phyloP scores from a whole-genome alignment of 495 filamentous ascomycete species.

The Penicillium parvum region DNA sequence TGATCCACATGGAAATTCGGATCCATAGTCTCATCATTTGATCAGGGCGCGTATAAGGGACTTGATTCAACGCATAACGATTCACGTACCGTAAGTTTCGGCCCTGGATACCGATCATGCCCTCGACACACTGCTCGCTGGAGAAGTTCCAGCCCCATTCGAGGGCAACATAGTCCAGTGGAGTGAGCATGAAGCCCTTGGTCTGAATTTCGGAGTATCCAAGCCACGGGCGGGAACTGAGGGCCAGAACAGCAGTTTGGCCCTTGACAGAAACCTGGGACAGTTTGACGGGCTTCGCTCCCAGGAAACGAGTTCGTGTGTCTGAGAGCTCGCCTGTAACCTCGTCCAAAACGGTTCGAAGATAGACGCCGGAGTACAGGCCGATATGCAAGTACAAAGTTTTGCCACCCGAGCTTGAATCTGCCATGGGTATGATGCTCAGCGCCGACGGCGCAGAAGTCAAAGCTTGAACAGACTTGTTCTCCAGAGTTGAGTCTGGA shows the following conservation, averaged over 20 bases:
- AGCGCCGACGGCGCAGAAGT: slow-evolving; percentile 85
- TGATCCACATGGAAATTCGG: slow-evolving; percentile 53
- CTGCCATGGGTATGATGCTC: slow-evolving; percentile 91
- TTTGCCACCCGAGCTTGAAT: slow-evolving; percentile 72
- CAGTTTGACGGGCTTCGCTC: slow-evolving; percentile 79
- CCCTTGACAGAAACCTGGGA: slow-evolving; percentile 82
- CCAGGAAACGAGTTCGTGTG: slow-evolving; percentile 89
- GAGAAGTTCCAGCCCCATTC: slow-evolving; percentile 96
- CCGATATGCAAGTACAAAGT: slow-evolving; percentile 94
- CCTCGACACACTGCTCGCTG: slow-evolving; percentile 86
- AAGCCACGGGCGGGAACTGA: slow-evolving; percentile 89
- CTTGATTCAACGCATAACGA: slow-evolving; percentile 7
- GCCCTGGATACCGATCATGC: slow-evolving; percentile 93
- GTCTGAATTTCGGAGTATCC: slow-evolving; percentile 83
- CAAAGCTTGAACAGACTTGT: slow-evolving; percentile 87
- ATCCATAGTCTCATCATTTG: slow-evolving; percentile 65
- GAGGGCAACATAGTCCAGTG: slow-evolving; percentile 78
- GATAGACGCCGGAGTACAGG: slow-evolving; percentile 89
- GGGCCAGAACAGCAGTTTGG: slow-evolving; percentile 79
- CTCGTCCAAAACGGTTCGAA: slow-evolving; percentile 90
- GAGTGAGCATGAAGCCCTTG: slow-evolving; percentile 84
- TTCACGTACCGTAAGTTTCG: slow-evolving; percentile 76
- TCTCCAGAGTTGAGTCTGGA: slow-evolving; percentile 83
- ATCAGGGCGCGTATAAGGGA: slow-evolving; percentile 11
- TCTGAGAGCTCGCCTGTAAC: slow-evolving; percentile 91